Conservation (phyloP, 768 basidiomycete genomes). For the Polyporus arcularius region DNA sequence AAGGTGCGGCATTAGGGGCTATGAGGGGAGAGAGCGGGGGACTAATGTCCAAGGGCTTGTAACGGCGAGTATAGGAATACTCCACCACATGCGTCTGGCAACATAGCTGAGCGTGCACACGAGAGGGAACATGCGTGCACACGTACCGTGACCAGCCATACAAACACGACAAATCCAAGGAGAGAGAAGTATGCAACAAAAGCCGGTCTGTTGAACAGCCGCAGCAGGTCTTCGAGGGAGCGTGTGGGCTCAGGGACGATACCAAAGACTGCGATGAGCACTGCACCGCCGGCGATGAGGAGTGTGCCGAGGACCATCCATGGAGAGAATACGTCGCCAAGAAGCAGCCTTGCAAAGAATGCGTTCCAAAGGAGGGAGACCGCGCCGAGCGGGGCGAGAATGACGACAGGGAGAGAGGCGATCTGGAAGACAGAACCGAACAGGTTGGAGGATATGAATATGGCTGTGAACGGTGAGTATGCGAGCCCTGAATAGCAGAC, state of each 20-base stretch:
- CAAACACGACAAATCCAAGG: slow-evolving; percentile 58
- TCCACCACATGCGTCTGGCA: slow-evolving; percentile 73
- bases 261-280: slow-evolving; percentile 88
- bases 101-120: neutral
- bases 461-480: slow-evolving; percentile 34
- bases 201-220: slow-evolving; percentile 69
- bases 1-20: slow-evolving; percentile 35
- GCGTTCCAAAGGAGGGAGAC: slow-evolving; percentile 95
- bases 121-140: neutral
- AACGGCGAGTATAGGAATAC: slow-evolving; percentile 54
- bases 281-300: slow-evolving; percentile 85
- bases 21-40: slow-evolving; percentile 40
- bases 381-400: slow-evolving; percentile 91
- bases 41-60: slow-evolving; percentile 28
- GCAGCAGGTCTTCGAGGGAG: slow-evolving; percentile 81
- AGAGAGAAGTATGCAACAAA: slow-evolving; percentile 84
- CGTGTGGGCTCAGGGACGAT: slow-evolving; percentile 89
- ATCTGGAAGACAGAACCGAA: slow-evolving; percentile 90
- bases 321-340: slow-evolving; percentile 83
- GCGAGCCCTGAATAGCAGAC: slow-evolving; percentile 2
- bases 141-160: slow-evolving; percentile 66
- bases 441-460: slow-evolving; percentile 88
- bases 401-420: slow-evolving; percentile 90
- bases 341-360: slow-evolving; percentile 80
- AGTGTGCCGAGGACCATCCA: slow-evolving; percentile 87